phyloP scores from a whole-genome alignment of 306 rosid genomes.

The Aeschynomene evenia region DNA sequence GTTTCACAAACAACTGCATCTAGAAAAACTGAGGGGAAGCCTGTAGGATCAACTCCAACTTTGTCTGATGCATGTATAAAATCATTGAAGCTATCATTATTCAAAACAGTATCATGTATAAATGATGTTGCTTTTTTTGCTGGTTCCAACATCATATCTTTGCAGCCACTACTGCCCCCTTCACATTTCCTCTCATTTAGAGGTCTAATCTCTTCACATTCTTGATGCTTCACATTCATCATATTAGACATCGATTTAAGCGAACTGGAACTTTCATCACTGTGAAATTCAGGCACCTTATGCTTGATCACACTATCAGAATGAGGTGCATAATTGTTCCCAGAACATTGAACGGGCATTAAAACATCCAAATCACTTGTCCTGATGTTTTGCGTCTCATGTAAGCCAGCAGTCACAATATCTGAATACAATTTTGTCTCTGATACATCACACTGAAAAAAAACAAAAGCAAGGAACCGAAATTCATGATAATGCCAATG shows the following conservation, averaged over 20 bases:
- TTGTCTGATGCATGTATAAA: slow-evolving; percentile 42
- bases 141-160: slow-evolving; percentile 41
- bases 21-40: slow-evolving; percentile 46
- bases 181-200: slow-evolving; percentile 38
- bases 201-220: slow-evolving; percentile 43
- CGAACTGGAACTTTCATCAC: slow-evolving; percentile 42
- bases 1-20: slow-evolving; percentile 48
- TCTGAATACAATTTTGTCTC: slow-evolving; percentile 44
- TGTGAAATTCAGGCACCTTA: slow-evolving; percentile 49
- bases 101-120: slow-evolving; percentile 30
- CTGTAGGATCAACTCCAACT: slow-evolving; percentile 42
- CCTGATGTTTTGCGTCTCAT: slow-evolving; percentile 41
- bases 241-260: slow-evolving; percentile 46
- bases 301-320: slow-evolving; percentile 50
- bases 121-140: slow-evolving; percentile 30
- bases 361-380: slow-evolving; percentile 47
- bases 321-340: slow-evolving; percentile 45
- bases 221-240: slow-evolving; percentile 46
- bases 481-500: slow-evolving; percentile 15
- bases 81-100: slow-evolving; percentile 26
- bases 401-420: slow-evolving; percentile 40
- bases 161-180: slow-evolving; percentile 56
- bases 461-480: slow-evolving; percentile 24
- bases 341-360: slow-evolving; percentile 43
- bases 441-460: slow-evolving; percentile 47